Evolutionary conservation across 2,329 filamentous ascomycete genomes (phyloP).

Genomic region (Penicillium digitatum): DNA sequence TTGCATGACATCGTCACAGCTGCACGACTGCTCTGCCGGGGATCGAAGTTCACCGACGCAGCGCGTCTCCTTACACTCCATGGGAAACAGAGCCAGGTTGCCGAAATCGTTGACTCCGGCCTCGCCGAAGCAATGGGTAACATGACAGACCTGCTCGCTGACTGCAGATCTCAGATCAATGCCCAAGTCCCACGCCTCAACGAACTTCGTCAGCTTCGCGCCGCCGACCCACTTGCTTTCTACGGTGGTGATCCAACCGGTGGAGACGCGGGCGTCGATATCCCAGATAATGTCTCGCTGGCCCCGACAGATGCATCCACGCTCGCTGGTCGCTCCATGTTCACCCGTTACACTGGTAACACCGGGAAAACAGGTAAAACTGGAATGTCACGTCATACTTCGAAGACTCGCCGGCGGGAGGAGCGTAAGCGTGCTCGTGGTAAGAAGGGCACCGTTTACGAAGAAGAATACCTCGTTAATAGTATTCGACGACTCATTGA

Average conservation of each 20-base stretch:
- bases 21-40: slow-evolving; percentile 76
- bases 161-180: slow-evolving; percentile 79
- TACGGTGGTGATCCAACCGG: slow-evolving; percentile 70
- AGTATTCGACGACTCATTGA: slow-evolving; percentile 79
- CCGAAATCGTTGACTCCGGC: slow-evolving; percentile 67
- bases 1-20: slow-evolving; percentile 67
- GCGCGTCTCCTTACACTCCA: slow-evolving; percentile 68
- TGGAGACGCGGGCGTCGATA: slow-evolving; percentile 56
- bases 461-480: slow-evolving; percentile 94
- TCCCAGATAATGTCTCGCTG: slow-evolving; percentile 89
- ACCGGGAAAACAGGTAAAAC: slow-evolving; percentile 60
- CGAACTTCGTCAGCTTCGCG: slow-evolving; percentile 76
- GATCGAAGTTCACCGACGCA: slow-evolving; percentile 84
- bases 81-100: slow-evolving; percentile 59
- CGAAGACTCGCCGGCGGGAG: slow-evolving; percentile 81
- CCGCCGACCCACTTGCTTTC: slow-evolving; percentile 80
- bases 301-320: slow-evolving; percentile 82
- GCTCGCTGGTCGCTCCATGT: slow-evolving; percentile 71
- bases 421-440: slow-evolving; percentile 92
- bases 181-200: slow-evolving; percentile 81
- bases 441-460: slow-evolving; percentile 95
- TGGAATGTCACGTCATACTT: slow-evolving; percentile 62
- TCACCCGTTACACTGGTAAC: slow-evolving; percentile 88
- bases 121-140: slow-evolving; percentile 75
- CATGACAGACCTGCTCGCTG: slow-evolving; percentile 86